phyloP scores from a whole-genome alignment of 768 basidiomycete genomes.

The Sporobolomyces roseus region DNA sequence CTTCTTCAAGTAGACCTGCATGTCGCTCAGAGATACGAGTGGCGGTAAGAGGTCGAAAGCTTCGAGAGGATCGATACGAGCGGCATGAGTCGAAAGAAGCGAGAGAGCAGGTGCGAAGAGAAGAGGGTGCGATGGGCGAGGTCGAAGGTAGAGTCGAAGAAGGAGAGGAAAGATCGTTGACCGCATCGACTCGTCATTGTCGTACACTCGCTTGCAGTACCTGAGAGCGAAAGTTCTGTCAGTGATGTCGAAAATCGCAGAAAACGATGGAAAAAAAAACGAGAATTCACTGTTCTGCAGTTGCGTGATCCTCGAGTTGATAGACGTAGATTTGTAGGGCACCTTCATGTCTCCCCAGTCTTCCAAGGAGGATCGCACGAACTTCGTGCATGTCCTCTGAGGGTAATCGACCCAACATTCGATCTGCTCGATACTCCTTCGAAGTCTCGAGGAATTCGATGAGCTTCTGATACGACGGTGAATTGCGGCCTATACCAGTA shows the following conservation, averaged over 20 bases:
- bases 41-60: conserved; percentile 85
- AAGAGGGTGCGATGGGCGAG: conserved; percentile 38
- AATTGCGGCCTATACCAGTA: background rate
- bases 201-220: conserved; percentile 82
- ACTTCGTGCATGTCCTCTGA: conserved; percentile 76
- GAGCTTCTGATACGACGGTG: conserved; percentile 60
- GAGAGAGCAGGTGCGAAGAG: conserved; percentile 76
- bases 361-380: conserved; percentile 82
- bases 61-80: conserved; percentile 73
- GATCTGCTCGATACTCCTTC: conserved; percentile 66
- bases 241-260: conserved; percentile 1
- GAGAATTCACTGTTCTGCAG: conserved; percentile 76
- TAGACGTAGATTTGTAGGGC: conserved; percentile 95
- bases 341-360: conserved; percentile 83
- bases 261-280: background rate
- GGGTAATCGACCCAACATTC: conserved; percentile 74
- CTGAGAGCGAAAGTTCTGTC: conserved; percentile 50
- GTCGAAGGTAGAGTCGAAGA: conserved; percentile 79
- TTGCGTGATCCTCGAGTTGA: conserved; percentile 70
- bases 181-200: conserved; percentile 54
- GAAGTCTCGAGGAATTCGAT: conserved; percentile 72
- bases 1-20: conserved; percentile 71
- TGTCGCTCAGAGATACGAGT: conserved; percentile 74
- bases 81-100: conserved; percentile 79
- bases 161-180: conserved; percentile 74